These are phyloP conservation scores for Monascus ruber DNA, from an alignment of 2,329 filamentous ascomycete genomes.

Conservation along the genomic window DNA sequence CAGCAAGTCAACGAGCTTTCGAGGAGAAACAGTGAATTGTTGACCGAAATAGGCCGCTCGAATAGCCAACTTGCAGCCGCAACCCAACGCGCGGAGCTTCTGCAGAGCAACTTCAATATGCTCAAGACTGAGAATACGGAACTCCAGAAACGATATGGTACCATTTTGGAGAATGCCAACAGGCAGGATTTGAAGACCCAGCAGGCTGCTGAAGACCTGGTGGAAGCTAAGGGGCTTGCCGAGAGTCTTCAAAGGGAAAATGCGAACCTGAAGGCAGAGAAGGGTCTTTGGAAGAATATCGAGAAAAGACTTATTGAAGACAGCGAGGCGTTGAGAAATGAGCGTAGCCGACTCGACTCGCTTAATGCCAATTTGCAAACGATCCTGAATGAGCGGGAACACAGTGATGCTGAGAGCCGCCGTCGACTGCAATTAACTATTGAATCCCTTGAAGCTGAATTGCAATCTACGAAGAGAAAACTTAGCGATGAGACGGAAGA, in stretches of 20 bases:
- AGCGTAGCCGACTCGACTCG: conserved; percentile 72
- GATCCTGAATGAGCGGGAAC: conserved; percentile 82
- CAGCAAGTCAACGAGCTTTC: conserved; percentile 74
- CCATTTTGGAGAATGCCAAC: conserved; percentile 68
- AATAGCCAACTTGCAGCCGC: conserved; percentile 73
- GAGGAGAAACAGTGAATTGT: conserved; percentile 67
- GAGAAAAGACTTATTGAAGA: conserved; percentile 81
- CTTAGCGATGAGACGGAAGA: conserved; percentile 75
- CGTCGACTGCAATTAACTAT: conserved; percentile 68
- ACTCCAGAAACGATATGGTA: conserved; percentile 69
- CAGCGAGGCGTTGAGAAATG: conserved; percentile 72
- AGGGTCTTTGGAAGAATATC: conserved; percentile 87
- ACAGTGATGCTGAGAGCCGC: conserved; percentile 68
- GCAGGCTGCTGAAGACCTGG: conserved; percentile 83
- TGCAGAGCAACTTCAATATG: conserved; percentile 76
- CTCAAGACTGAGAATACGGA: conserved; percentile 76
- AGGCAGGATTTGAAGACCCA: conserved; percentile 85
- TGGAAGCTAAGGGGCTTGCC: conserved; percentile 68
- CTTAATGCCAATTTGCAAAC: conserved; percentile 76
- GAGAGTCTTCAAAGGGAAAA: conserved; percentile 86
- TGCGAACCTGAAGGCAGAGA: conserved; percentile 87
- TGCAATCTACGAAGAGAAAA: conserved; percentile 69
- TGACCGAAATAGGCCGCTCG: conserved; percentile 68
- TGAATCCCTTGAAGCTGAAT: conserved; percentile 67
- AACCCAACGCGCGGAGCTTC: conserved; percentile 74